These are phyloP conservation scores for Auriscalpium vulgare DNA, from an alignment of 768 basidiomycete species.

Conservation along the genomic window DNA sequence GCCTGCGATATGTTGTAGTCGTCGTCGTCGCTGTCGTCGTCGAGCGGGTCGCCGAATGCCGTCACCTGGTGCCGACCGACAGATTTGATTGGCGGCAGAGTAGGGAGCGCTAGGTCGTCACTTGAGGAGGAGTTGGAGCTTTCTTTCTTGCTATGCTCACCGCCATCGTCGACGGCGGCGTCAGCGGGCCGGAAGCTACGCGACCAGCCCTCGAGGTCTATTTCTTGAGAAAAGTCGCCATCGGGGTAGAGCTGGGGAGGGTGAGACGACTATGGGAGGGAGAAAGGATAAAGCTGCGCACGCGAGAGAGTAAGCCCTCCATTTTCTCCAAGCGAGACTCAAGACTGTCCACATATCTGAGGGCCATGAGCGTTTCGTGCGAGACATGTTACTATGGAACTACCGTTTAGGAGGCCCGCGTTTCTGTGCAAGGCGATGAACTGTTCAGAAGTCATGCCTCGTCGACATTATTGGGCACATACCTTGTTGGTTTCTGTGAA, in stretches of 20 bases:
- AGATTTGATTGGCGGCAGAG: neutral
- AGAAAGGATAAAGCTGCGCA: neutral
- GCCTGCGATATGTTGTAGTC: neutral
- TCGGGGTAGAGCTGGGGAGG: constrained; percentile 8
- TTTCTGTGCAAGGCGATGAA: neutral
- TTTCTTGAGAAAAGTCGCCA: constrained; percentile 13
- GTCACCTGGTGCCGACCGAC: too few species aligned
- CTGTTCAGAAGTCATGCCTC: neutral
- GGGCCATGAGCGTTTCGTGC: neutral
- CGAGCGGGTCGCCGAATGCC: neutral
- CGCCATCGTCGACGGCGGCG: too few species aligned
- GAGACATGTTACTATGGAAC: neutral
- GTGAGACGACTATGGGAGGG: neutral
- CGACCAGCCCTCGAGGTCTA: constrained; percentile 11
- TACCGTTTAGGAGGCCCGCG: constrained; percentile 15
- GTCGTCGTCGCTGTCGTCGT: neutral
- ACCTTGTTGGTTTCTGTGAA: constrained; percentile 13
- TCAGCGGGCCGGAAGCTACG: constrained; percentile 5
- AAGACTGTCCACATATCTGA: constrained; percentile 13
- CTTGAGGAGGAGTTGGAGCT: neutral
- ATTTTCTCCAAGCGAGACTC: constrained; percentile 15
- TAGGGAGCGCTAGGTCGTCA: neutral
- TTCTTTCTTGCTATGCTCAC: neutral
- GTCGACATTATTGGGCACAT: neutral
- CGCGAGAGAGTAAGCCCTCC: constrained; percentile 12